Percentiles rank a stretch among this genome's conserved stretches.
phyloP scores from a whole-genome alignment of 73 alveolate genomes.

The Paramecium sexaurelia region DNA sequence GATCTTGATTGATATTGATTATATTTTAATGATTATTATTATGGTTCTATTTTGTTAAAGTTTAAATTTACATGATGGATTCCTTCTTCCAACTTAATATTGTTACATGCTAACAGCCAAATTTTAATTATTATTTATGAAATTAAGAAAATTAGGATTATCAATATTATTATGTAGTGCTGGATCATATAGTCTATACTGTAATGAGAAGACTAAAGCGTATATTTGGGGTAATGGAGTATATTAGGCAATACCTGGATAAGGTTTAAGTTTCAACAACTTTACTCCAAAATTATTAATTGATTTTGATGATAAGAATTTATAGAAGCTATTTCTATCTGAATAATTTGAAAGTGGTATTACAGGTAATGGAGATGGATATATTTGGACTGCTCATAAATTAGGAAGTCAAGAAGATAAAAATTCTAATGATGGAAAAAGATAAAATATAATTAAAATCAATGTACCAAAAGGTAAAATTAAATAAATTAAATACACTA shows the following conservation, averaged over 20 bases:
- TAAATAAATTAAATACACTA: slow-evolving; percentile 69
- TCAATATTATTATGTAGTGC: slow-evolving; percentile 34
- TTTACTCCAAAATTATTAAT: slow-evolving; percentile 53
- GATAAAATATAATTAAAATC: slow-evolving; percentile 40
- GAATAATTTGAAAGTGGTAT: slow-evolving; percentile 64
- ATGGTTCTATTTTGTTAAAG: background rate
- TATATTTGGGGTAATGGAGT: slow-evolving; percentile 70
- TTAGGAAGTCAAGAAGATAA: background rate
- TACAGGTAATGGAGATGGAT: slow-evolving; percentile 53
- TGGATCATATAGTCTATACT: background rate
- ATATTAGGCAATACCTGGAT: slow-evolving; percentile 66
- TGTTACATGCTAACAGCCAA: slow-evolving; percentile 48
- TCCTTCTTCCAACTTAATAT: slow-evolving; percentile 31
- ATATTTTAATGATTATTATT: background rate
- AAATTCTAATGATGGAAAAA: slow-evolving; percentile 15
- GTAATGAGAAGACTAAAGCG: slow-evolving; percentile 33
- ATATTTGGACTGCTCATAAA: slow-evolving; percentile 50
- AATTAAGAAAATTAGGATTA: slow-evolving; percentile 10
- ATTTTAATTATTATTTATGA: background rate
- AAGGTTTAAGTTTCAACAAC: slow-evolving; percentile 47
- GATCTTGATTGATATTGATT: slow-evolving; percentile 31
- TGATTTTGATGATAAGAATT: slow-evolving; percentile 53
- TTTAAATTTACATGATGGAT: background rate
- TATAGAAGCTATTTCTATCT: slow-evolving; percentile 12
- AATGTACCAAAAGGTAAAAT: slow-evolving; percentile 59